Evolutionary conservation across 257 asterid genomes (phyloP).

Genomic region (Lycium ferocissimum): DNA sequence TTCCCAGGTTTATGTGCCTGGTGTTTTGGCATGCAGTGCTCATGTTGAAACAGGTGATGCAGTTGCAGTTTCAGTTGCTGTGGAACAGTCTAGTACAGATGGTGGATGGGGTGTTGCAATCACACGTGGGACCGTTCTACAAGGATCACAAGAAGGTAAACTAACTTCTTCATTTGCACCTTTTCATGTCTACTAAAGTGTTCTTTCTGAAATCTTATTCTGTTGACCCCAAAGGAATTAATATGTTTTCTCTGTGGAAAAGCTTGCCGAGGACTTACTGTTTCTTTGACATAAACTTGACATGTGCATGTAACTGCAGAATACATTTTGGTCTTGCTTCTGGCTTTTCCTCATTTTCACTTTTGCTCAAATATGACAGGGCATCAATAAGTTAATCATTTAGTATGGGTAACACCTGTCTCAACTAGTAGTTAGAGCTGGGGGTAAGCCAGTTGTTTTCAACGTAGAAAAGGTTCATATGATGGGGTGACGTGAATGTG

Average conservation of each 20-base stretch:
- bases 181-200: neutral
- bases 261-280: neutral
- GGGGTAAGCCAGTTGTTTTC: slow-evolving; percentile 7
- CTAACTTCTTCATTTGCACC: neutral
- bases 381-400: neutral
- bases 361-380: neutral
- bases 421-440: neutral
- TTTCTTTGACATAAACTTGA: slow-evolving; percentile 6
- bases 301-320: neutral
- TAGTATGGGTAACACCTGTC: neutral
- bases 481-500: neutral
- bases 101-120: slow-evolving; percentile 94
- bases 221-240: neutral
- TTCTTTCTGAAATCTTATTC: neutral
- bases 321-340: slow-evolving; percentile 5
- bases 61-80: slow-evolving; percentile 92
- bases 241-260: neutral
- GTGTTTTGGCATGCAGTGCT: slow-evolving; percentile 98
- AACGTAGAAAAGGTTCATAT: neutral
- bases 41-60: slow-evolving; percentile 91
- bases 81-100: slow-evolving; percentile 77
- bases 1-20: slow-evolving; percentile 88
- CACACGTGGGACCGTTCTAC: slow-evolving; percentile 90
- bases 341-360: neutral
- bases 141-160: slow-evolving; percentile 80